Base-by-base conservation (phyloP, 2,329 filamentous ascomycete genomes). In the Escovopsis weberi region DNA sequence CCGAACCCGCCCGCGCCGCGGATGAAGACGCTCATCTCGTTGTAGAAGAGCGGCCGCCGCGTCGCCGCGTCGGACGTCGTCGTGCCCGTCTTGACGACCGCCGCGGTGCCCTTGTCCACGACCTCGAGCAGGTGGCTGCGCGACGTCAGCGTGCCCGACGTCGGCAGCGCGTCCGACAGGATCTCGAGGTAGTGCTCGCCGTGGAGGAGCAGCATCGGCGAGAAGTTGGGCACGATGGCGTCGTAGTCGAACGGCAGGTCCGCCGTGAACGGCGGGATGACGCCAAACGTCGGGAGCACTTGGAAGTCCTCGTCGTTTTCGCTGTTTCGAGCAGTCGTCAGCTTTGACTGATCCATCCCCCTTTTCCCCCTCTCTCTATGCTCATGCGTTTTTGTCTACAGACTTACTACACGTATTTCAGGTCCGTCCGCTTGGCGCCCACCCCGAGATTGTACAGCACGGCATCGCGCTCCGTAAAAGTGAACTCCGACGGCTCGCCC, bases 141-240 rank as follows among this genome's bases (percentile, higher is more conserved):
- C 44, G 82, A 85, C 53, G 84, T 63, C 40, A 94, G 80, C 44
- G 78, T 80, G 40, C 75, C 87, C 43, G 80, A 74, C 30, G 88
- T 95, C 33, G 89, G 89, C 54, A 96, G 83, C 35, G 91, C 91
- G 68, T 80, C 93, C 63, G 89, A 86, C 59, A 81, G 79, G 57
- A 98, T 75, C 66, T 98, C 91, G 50, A 98, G 85, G 67, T 88
- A 98, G 65, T 98, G 91, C 72, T 98, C 91, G 59, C 91, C 91
- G 68, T 98, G 91, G 23, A 98, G 82, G 40, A 98, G 78, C 87
- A 95, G 95, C 86, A 94, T 95, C 48, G 88, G 89, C 33, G 78
- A 86, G 72, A 95, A 98, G 72, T 96, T 94, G 61, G 88, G 87
- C 26, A 96, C 82, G 47, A 98, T 75, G 44, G 88, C 78, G 57